Evolutionary conservation across 2,329 filamentous ascomycete species (phyloP), one percentile per base, ranked within the genome.

Genomic region (Teratosphaeria viscida): DNA sequence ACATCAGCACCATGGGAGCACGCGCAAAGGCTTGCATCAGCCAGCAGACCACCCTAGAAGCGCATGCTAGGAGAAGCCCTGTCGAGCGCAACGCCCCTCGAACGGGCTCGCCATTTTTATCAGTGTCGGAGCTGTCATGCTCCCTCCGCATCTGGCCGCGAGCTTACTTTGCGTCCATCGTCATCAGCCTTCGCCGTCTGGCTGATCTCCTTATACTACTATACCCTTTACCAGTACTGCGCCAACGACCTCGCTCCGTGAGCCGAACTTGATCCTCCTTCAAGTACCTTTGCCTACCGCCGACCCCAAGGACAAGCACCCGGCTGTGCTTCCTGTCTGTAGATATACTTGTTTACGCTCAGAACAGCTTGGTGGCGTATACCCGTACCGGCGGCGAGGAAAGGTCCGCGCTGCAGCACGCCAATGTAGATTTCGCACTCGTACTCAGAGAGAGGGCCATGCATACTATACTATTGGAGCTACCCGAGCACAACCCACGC

Each of bases 401-500:
- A 49, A 49, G 43, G 16, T 39, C 59, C 43, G 56, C 26, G 59
- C 49, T 59, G 49, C 61, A 52, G 52, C 57, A 61, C 64, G 60
- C 64, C 66, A 66, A 68, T 68, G 66, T 66, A 57, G 60, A 56
- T 52, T 32, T 49, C 57, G 59, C 60, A 49, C 59, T 35, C 37
- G 59, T 59, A 56, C 60, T 65, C 61, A 63, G 58, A 60, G 58
- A 32, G 54, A 63, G 65, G 53, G 63, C 65, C 65, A 68, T 68
- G 67, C 64, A 64, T 66, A 63, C 61, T 56, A 66, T 65, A 62
- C 61, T 63, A 59, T 58, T 35, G 53, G 53, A 49, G 43, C 43
- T 54, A 54, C 26, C 52, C 19, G 49, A 56, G 54, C 23, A 52
- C 34, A 53, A 53, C 19, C 14, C 52, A 39, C 26, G n/a, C 34